Evolutionary conservation across 805 yeast genomes (phyloP).

Genomic region (Starmerella etchellsii): DNA sequence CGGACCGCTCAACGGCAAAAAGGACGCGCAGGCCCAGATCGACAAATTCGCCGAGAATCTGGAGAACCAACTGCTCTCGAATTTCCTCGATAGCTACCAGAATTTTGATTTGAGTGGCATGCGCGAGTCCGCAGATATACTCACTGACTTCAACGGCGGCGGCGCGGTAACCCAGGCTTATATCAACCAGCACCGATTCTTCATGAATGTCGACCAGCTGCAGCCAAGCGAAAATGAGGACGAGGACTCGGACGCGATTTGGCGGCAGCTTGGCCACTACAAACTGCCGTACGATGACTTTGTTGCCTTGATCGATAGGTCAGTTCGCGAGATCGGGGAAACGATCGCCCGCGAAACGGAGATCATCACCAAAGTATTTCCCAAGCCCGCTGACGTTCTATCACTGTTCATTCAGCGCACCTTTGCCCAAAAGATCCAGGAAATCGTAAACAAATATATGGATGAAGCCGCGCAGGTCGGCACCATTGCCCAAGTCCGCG

Average conservation of each 20-base stretch:
- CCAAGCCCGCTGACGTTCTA: constrained; percentile 52
- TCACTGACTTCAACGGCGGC: constrained; percentile 76
- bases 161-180: constrained; percentile 68
- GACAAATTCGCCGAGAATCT: constrained; percentile 62
- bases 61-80: constrained; percentile 56
- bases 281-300: constrained; percentile 35
- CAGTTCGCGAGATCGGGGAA: constrained; percentile 44
- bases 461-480: constrained; percentile 51
- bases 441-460: constrained; percentile 39
- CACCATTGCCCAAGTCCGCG: constrained; percentile 43
- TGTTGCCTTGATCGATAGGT: constrained; percentile 39
- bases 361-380: constrained; percentile 59
- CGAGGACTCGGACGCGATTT: constrained; percentile 28
- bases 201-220: constrained; percentile 35
- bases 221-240: constrained; percentile 15
- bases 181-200: constrained; percentile 64
- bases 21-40: constrained; percentile 33
- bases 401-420: constrained; percentile 60
- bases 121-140: constrained; percentile 58
- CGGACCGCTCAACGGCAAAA: constrained; percentile 21
- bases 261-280: constrained; percentile 54
- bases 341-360: constrained; percentile 61
- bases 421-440: constrained; percentile 52
- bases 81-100: constrained; percentile 63
- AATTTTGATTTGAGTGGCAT: constrained; percentile 55